A percentile compares a stretch with the other conserved stretches of the same genome.
These are phyloP conservation scores for Thelonectria blattea DNA, from an alignment of 2,329 filamentous ascomycete genomes.

Conservation along the genomic window DNA sequence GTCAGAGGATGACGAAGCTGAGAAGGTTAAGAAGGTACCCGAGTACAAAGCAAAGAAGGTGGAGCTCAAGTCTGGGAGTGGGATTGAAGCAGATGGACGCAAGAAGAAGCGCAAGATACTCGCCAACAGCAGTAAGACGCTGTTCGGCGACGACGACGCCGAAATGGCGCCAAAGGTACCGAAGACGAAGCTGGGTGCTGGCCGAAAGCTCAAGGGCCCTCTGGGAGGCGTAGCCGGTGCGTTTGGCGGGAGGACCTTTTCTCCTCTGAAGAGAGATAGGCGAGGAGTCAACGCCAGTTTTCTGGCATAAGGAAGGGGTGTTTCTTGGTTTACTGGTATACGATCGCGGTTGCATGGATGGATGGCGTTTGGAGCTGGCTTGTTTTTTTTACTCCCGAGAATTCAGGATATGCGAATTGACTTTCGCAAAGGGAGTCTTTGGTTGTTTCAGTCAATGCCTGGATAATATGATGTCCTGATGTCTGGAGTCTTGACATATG, in stretches of 20 bases:
- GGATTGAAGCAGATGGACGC: slow-evolving; percentile 50
- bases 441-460: not conserved
- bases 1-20: slow-evolving; percentile 38
- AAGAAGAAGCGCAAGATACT: slow-evolving; percentile 79
- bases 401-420: not conserved
- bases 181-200: slow-evolving; percentile 41
- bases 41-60: slow-evolving; percentile 23
- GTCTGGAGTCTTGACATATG: not conserved
- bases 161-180: slow-evolving; percentile 47
- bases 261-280: slow-evolving; percentile 74
- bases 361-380: slow-evolving; percentile 26
- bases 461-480: too few relatives aligned
- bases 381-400: not conserved
- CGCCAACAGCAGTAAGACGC: slow-evolving; percentile 64
- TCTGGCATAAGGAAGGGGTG: slow-evolving; percentile 46
- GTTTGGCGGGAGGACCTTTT: slow-evolving; percentile 64
- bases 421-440: too few relatives aligned
- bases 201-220: slow-evolving; percentile 43
- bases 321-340: not conserved
- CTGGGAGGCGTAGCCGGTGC: slow-evolving; percentile 51
- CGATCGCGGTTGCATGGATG: slow-evolving; percentile 26
- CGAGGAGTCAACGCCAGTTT: slow-evolving; percentile 69
- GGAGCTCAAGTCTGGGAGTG: slow-evolving; percentile 21
- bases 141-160: slow-evolving; percentile 75
- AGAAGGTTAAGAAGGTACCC: slow-evolving; percentile 37